Evolutionary conservation across 495 filamentous ascomycete genomes (phyloP), one percentile per base, ranked within the genome.

Genomic region (Hypomontagnella monticulosa): DNA sequence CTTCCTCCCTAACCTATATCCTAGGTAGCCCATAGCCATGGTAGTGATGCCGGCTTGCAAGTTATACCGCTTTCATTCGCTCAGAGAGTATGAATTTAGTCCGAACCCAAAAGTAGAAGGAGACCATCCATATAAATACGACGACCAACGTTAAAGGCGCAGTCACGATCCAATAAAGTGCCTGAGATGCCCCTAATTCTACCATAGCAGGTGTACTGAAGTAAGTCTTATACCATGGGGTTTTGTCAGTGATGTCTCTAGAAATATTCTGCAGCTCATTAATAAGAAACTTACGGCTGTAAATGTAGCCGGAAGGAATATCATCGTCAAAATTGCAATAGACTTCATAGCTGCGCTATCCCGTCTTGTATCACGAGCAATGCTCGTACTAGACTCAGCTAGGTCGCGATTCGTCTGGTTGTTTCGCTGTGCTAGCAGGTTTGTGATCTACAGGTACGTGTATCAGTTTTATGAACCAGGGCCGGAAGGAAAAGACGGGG

Each of bases 271-370:
- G n/a, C 20, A 7, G 3, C 8, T 46, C 1, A 3, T 15, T 47
- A 48, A 7, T 7, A 1, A 32, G 0, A 0, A 37, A 58, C 58
- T 37, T 19, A 74, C 73, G 11, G 73, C 73, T 18, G 74, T 66
- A 41, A 78, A 80, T 0, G 79, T 81, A 0, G 67, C 71, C 7
- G 79, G 79, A 2, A 81, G 61, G 38, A 80, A 81, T 0, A 79
- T 44, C 77, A 79, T 78, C 1, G 79, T 80, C 34, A 81, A 38
- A 2, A 79, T 43, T 0, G 79, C 72, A n/a, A 81, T 79, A 3
- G 70, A 75, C 51, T 76, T 81, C 76, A 78, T 79, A 14, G 76
- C 72, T n/a, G 54, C 59, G 61, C 77, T 80, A 54, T 82, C 79
- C 56, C 37, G 40, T 32, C 47, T 58, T 0, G 53, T 58, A 41